Evolutionary conservation across 345 rosid species (phyloP).

Genomic region (Citrus inodora): DNA sequence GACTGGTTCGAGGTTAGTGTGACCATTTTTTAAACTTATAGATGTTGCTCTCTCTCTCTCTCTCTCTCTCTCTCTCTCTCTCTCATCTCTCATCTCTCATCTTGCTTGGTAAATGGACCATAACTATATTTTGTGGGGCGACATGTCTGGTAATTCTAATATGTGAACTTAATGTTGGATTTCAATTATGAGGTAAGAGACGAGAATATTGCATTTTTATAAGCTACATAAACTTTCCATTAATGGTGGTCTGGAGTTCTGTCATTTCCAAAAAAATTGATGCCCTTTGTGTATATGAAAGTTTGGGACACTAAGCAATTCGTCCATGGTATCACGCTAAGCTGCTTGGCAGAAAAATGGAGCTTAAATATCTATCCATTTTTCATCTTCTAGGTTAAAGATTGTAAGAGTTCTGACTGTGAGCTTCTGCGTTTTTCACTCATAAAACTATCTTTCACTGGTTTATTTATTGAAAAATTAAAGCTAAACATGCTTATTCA

Average conservation of each 20-base stretch:
- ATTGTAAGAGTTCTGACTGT: not conserved
- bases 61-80: conserved; percentile 1
- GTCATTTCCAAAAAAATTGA: not conserved
- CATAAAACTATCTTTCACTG: not conserved
- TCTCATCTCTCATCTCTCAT: not conserved
- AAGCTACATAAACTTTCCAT: not conserved
- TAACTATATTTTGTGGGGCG: not conserved
- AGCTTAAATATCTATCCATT: not conserved
- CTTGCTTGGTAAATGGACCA: not conserved
- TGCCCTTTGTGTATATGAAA: not conserved
- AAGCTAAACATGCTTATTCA: not conserved
- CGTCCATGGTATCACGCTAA: not conserved
- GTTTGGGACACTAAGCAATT: not conserved
- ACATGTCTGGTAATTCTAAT: not conserved
- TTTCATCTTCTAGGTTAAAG: not conserved
- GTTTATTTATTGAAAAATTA: not conserved
- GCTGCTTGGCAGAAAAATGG: not conserved
- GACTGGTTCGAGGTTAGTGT: conserved; percentile 96
- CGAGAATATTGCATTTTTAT: not conserved
- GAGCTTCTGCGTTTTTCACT: not conserved
- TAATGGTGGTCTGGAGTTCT: not conserved
- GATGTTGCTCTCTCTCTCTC: not conserved
- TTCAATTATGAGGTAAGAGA: not conserved
- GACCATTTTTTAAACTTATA: not conserved
- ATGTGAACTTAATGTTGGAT: conserved; percentile 4